A percentile compares a stretch with the other conserved stretches of the same genome.
phyloP scores from a whole-genome alignment of 2,329 filamentous ascomycete species.

The Claviceps pazoutovae region DNA sequence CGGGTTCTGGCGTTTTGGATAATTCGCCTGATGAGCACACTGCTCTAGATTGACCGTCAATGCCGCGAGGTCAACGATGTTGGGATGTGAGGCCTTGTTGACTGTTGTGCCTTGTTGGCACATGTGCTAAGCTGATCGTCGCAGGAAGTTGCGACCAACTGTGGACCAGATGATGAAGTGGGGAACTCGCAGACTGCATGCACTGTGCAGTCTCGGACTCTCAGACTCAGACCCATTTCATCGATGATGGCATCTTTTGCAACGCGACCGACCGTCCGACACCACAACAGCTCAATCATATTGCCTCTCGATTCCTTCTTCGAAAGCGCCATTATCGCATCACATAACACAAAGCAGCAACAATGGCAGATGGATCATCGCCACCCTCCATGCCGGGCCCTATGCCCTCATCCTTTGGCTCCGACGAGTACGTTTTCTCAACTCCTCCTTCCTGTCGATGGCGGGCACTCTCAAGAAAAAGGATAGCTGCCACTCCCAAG shows the following conservation, averaged over 20 bases:
- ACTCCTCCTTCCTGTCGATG: no score
- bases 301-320: background rate
- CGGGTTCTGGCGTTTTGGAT: background rate
- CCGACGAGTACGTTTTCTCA: conserved; percentile 42
- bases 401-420: conserved; percentile 73
- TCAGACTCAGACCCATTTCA: background rate
- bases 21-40: background rate
- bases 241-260: background rate
- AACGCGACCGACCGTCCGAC: background rate
- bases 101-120: background rate
- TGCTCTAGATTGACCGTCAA: background rate
- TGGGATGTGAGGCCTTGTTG: background rate
- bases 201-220: no score
- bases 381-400: conserved; percentile 26
- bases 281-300: background rate
- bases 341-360: conserved; percentile 1
- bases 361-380: conserved; percentile 20
- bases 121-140: background rate
- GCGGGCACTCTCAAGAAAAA: background rate
- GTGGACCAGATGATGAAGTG: background rate
- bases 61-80: background rate
- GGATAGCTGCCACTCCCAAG: no score
- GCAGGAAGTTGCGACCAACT: background rate
- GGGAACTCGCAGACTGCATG: background rate
- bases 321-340: conserved; percentile 1